phyloP scores from a whole-genome alignment of 331 rosid species.

The Stylosanthes scabra region DNA sequence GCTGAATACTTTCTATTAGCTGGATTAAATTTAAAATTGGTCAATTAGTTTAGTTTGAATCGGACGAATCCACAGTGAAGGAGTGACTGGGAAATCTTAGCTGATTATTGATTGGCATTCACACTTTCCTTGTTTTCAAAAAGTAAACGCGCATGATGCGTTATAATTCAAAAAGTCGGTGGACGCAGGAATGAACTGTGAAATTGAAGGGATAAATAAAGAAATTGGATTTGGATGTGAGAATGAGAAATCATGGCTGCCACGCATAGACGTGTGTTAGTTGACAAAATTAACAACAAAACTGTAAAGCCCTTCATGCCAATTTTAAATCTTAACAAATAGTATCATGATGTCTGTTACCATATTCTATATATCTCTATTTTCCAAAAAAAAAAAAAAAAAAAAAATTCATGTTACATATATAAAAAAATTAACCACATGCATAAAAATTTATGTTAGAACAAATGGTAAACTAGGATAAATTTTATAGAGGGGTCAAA shows the following conservation, averaged over 20 bases:
- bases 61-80: conserved; percentile 34
- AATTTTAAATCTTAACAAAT: conserved; percentile 26
- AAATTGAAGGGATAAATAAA: conserved; percentile 29
- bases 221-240: conserved; percentile 37
- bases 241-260: conserved; percentile 39
- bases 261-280: conserved; percentile 32
- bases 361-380: neutral
- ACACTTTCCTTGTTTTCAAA: conserved; percentile 27
- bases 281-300: conserved; percentile 43
- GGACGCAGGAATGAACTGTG: conserved; percentile 37
- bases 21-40: too few relatives aligned
- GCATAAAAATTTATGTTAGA: too few relatives aligned
- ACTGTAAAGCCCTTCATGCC: conserved; percentile 22
- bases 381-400: neutral
- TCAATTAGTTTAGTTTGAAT: conserved; percentile 32
- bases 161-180: conserved; percentile 51
- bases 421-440: too few relatives aligned
- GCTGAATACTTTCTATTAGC: too few relatives aligned
- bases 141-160: conserved; percentile 33
- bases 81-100: conserved; percentile 28
- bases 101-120: conserved; percentile 38
- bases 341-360: conserved; percentile 35
- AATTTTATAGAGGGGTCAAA: too few relatives aligned
- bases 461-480: too few relatives aligned
- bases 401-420: too few relatives aligned